Percentiles rank a stretch among this genome's conserved stretches.
phyloP scores from a whole-genome alignment of 1,139 yeast genomes.

The Saccharomyces hybrid region DNA sequence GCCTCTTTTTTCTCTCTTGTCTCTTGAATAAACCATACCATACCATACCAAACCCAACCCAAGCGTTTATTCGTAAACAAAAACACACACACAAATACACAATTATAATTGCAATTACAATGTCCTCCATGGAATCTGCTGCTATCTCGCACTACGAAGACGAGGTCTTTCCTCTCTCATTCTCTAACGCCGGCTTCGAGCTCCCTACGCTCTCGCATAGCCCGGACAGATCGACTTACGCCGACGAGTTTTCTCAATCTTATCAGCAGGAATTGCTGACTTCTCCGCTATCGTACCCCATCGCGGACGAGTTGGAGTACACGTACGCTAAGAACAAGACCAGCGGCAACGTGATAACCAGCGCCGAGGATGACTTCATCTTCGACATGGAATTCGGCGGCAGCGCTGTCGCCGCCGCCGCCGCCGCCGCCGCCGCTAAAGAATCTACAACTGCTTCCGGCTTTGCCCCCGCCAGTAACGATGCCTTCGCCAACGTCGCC shows the following conservation, averaged over 20 bases:
- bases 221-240: background rate
- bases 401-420: background rate
- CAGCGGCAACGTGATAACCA: background rate
- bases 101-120: background rate
- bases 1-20: background rate
- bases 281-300: background rate
- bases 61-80: background rate
- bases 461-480: conserved; percentile 1
- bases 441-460: background rate
- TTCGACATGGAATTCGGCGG: background rate
- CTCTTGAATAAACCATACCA: background rate
- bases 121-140: background rate
- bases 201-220: background rate
- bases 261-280: background rate
- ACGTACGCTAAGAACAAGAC: background rate
- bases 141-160: background rate
- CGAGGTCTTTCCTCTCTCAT: background rate
- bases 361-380: background rate
- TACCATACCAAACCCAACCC: background rate
- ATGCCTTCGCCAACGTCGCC: conserved; percentile 22
- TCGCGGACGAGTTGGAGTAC: background rate
- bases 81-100: background rate
- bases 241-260: background rate
- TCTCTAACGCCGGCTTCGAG: background rate
- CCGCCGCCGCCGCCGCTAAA: background rate